A percentile compares a stretch with the other conserved stretches of the same genome.
These are phyloP conservation scores for Arachis monticola DNA, from an alignment of 331 rosid species.

Conservation along the genomic window DNA sequence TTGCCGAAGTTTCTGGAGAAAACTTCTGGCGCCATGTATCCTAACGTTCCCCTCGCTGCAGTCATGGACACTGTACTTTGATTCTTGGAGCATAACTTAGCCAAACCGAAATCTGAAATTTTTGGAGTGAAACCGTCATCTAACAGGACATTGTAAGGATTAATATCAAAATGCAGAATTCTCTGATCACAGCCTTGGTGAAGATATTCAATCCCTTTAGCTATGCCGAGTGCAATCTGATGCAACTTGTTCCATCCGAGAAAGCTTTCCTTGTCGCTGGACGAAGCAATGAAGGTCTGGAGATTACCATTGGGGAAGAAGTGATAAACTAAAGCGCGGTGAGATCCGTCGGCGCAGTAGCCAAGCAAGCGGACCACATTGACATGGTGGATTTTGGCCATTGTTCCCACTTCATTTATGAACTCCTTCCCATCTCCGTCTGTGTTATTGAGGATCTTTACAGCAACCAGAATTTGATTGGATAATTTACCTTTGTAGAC, in stretches of 20 bases:
- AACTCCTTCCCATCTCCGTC: slow-evolving; percentile 45
- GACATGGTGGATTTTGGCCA: slow-evolving; percentile 51
- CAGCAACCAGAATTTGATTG: slow-evolving; percentile 38
- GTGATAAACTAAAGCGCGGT: slow-evolving; percentile 37
- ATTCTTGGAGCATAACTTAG: slow-evolving; percentile 25
- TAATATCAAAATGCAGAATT: slow-evolving; percentile 26
- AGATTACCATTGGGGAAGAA: slow-evolving; percentile 44
- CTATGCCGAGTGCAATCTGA: slow-evolving; percentile 19
- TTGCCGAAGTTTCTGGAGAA: not conserved
- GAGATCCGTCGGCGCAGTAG: slow-evolving; percentile 42
- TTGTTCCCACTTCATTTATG: slow-evolving; percentile 48
- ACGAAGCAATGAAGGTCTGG: slow-evolving; percentile 23
- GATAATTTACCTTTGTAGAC: slow-evolving; percentile 42
- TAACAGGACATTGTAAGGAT: slow-evolving; percentile 13
- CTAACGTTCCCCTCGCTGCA: not conserved
- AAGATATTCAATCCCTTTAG: slow-evolving; percentile 27
- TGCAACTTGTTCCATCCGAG: slow-evolving; percentile 24
- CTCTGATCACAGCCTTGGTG: slow-evolving; percentile 31
- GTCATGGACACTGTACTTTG: slow-evolving; percentile 22
- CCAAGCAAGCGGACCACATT: slow-evolving; percentile 47
- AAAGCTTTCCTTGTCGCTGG: not conserved
- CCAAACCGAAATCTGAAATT: slow-evolving; percentile 18
- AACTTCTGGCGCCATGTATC: not conserved
- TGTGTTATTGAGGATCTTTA: slow-evolving; percentile 35
- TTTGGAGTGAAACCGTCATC: not conserved